Evolutionary conservation across 2,329 filamentous ascomycete genomes (phyloP).

Genomic region (Plectosphaerella plurivora): DNA sequence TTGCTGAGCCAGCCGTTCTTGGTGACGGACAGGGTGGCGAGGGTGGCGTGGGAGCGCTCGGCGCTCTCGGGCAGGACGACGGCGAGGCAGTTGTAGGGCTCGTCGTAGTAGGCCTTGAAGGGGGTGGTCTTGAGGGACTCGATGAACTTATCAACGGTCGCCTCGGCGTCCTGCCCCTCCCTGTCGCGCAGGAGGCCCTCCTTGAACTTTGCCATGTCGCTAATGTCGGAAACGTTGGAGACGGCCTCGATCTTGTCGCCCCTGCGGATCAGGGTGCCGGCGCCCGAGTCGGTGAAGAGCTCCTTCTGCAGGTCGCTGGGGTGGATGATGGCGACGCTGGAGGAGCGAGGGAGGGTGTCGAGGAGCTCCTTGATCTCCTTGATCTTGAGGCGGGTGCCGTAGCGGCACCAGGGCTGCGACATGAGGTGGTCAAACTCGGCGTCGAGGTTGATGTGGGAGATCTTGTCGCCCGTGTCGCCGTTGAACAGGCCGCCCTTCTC

Average conservation of each 20-base stretch:
- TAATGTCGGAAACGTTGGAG: slow-evolving; percentile 67
- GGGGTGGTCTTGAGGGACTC: slow-evolving; percentile 70
- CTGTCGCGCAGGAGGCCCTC: slow-evolving; percentile 76
- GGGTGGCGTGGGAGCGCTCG: slow-evolving; percentile 67
- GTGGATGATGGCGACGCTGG: slow-evolving; percentile 96
- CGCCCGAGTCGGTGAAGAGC: slow-evolving; percentile 91
- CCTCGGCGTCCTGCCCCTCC: slow-evolving; percentile 74
- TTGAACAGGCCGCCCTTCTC: slow-evolving; percentile 97
- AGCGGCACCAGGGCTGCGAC: slow-evolving; percentile 90
- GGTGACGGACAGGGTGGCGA: slow-evolving; percentile 88
- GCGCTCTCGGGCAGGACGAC: slow-evolving; percentile 74
- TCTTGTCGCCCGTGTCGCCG: slow-evolving; percentile 89
- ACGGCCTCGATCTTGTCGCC: slow-evolving; percentile 84
- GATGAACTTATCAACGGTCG: slow-evolving; percentile 83
- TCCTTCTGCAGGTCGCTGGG: slow-evolving; percentile 95
- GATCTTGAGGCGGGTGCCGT: slow-evolving; percentile 94
- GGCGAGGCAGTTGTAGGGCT: slow-evolving; percentile 86
- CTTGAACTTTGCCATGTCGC: slow-evolving; percentile 73
- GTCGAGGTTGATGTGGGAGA: slow-evolving; percentile 94
- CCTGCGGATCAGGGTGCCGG: slow-evolving; percentile 85
- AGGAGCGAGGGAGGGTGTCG: slow-evolving; percentile 81
- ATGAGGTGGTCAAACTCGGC: slow-evolving; percentile 93
- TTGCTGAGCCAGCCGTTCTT: slow-evolving; percentile 94
- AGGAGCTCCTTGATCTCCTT: slow-evolving; percentile 94
- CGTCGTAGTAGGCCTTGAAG: slow-evolving; percentile 94